Conservation (phyloP, 2,329 filamentous ascomycete genomes). For the Trichoderma guizhouense region DNA sequence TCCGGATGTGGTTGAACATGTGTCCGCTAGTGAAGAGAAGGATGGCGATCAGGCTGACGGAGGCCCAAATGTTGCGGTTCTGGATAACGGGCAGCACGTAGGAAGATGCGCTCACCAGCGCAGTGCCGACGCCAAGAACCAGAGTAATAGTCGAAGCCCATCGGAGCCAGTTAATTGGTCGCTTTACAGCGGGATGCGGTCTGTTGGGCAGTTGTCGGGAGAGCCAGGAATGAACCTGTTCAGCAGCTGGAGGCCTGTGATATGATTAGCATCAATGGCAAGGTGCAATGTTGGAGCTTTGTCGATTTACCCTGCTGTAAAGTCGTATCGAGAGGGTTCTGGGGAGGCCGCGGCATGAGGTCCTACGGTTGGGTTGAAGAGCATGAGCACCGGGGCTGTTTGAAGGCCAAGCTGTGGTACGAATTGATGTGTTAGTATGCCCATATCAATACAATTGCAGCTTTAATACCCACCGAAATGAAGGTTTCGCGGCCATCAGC, state of each 20-base stretch:
- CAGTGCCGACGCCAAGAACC: constrained; percentile 66
- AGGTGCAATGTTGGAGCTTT: neutral
- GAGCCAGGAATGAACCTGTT: constrained; percentile 76
- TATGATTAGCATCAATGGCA: constrained; percentile 1
- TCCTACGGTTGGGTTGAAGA: constrained; percentile 83
- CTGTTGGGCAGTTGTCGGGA: constrained; percentile 72
- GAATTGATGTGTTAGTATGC: neutral
- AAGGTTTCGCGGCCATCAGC: constrained; percentile 78
- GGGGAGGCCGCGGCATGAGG: constrained; percentile 68
- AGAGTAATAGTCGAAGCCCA: constrained; percentile 66
- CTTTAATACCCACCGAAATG: constrained; percentile 63
- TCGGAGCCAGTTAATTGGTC: constrained; percentile 83
- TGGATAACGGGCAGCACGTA: constrained; percentile 79
- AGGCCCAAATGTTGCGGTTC: constrained; percentile 92
- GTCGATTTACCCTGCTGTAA: constrained; percentile 67
- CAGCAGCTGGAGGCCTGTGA: constrained; percentile 66
- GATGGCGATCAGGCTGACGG: constrained; percentile 81
- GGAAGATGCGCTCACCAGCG: constrained; percentile 67
- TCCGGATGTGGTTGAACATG: constrained; percentile 99
- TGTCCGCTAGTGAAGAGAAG: constrained; percentile 93
- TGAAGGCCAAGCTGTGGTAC: constrained; percentile 75
- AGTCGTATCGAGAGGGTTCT: constrained; percentile 78
- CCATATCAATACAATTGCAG: neutral
- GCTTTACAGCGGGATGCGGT: constrained; percentile 71
- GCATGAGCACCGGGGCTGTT: constrained; percentile 85